A percentile compares a stretch with the other conserved stretches of the same genome.
These are phyloP conservation scores for Boletus sp. DNA, from an alignment of 768 basidiomycete genomes.

Conservation along the genomic window DNA sequence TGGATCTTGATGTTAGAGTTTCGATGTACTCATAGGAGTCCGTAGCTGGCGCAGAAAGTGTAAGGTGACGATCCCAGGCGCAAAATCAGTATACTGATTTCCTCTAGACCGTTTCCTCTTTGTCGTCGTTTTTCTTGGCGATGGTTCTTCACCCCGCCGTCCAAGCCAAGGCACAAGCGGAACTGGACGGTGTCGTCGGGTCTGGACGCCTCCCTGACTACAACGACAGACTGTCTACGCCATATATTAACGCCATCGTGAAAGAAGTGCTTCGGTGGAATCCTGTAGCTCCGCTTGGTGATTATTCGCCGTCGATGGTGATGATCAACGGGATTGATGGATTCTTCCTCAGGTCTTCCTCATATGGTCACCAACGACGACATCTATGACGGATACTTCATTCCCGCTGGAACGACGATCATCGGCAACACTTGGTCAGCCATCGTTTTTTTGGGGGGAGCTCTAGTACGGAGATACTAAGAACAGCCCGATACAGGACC, in stretches of 20 bases:
- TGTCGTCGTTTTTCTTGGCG: constrained; percentile 30
- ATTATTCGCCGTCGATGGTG: constrained; percentile 14
- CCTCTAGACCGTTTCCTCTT: constrained; percentile 29
- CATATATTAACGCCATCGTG: constrained; percentile 29
- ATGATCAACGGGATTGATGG: constrained; percentile 9
- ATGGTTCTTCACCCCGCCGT: constrained; percentile 30
- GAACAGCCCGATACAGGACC: constrained; percentile 26
- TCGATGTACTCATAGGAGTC: constrained; percentile 1
- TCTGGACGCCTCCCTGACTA: constrained; percentile 31
- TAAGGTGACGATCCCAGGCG: constrained; percentile 2
- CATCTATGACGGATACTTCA: constrained; percentile 31
- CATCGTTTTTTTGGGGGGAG: not conserved
- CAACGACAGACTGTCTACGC: constrained; percentile 27
- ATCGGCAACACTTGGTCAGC: constrained; percentile 58
- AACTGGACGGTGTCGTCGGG: constrained; percentile 27
- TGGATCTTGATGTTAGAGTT: not conserved
- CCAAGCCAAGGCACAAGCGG: constrained; percentile 31
- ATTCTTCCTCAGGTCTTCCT: constrained; percentile 26
- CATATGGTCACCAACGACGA: constrained; percentile 35
- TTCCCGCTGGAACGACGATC: constrained; percentile 44
- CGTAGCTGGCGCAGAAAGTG: constrained; percentile 42
- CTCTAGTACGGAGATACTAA: constrained; percentile 4
- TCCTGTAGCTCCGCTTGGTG: constrained; percentile 34
- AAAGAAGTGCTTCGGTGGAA: constrained; percentile 35
- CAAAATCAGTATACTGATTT: not conserved